Evolutionary conservation across 1,139 yeast species (phyloP).

Genomic region (Geotrichum australiense): DNA sequence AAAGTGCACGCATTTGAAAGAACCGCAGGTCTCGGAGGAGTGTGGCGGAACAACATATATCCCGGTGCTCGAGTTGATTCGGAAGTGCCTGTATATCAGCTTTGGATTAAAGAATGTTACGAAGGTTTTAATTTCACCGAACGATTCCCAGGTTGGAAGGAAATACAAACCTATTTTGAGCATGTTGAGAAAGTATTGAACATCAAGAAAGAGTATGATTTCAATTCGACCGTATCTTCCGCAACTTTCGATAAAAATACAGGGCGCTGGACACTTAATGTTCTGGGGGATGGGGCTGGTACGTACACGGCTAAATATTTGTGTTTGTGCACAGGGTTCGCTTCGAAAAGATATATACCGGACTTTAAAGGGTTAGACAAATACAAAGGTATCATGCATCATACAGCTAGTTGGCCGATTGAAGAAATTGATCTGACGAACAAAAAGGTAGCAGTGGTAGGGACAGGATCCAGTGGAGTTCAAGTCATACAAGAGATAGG

Average conservation of each 20-base stretch:
- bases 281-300: slow-evolving; percentile 21
- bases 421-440: slow-evolving; percentile 34
- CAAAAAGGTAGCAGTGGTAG: slow-evolving; percentile 39
- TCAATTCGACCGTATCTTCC: slow-evolving; percentile 33
- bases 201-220: slow-evolving; percentile 33
- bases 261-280: slow-evolving; percentile 37
- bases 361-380: slow-evolving; percentile 34
- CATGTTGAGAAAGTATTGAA: slow-evolving; percentile 37
- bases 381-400: slow-evolving; percentile 44
- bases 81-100: slow-evolving; percentile 47
- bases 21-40: slow-evolving; percentile 45
- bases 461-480: slow-evolving; percentile 45
- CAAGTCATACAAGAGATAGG: slow-evolving; percentile 36
- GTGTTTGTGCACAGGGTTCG: slow-evolving; percentile 32
- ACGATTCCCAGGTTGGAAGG: slow-evolving; percentile 42
- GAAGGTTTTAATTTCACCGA: slow-evolving; percentile 41
- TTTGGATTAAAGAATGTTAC: slow-evolving; percentile 41
- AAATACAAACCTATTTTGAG: slow-evolving; percentile 43
- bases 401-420: slow-evolving; percentile 46
- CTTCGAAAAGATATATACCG: slow-evolving; percentile 28
- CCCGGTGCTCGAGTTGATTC: slow-evolving; percentile 47
- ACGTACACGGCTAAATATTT: slow-evolving; percentile 32
- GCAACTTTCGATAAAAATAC: slow-evolving; percentile 34
- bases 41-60: slow-evolving; percentile 49
- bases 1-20: slow-evolving; percentile 39